Evolutionary conservation across 176 grass and related monocot genomes (phyloP), one percentile per base, ranked within the genome.

Genomic region (Pharus latifolius): DNA sequence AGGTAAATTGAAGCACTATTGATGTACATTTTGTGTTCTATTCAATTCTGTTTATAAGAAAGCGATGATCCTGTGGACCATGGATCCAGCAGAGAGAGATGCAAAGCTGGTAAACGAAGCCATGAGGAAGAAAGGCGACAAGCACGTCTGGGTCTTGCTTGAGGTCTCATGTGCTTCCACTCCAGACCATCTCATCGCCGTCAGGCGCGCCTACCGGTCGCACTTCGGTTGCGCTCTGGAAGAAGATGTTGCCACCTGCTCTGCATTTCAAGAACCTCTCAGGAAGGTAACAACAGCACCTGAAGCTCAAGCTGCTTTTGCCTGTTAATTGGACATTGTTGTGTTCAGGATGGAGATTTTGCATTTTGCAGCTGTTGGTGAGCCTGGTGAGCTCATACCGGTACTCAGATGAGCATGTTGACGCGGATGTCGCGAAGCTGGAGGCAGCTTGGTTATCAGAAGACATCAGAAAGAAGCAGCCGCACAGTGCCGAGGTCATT

Each of bases 21-120:
- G n/a, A n/a, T n/a, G n/a, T n/a, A n/a, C n/a, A n/a, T 24, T 4
- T 25, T 48, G 13, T 9, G 34, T 22, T 25, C 33, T 17, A 14
- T 45, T 16, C 45, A 18, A 15, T 16, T 34, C n/a, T 34, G 54
- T 2, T 6, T 28, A 10, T 0, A 8, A 76, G 85, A 77, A 74
- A 44, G 85, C 85, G 70, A 76, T 89, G 75, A 58, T 89, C 24
- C 58, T 89, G 62, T 83, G 83, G 90, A 37, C 75, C 29, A 88
- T 18, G 65, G 90, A 93, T 5, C 82, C 90, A 45, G 90, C 82
- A 71, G 85, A 88, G 54, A 58, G 90, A 52, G 85, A 88, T 75
- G 90, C 90, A 18, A 80, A 85, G 75, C 60, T 93, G 25, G 85
- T 35, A 8, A 69, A 64, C n/a, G 37, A 65, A 53, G 90, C 85